Evolutionary conservation across 2,329 filamentous ascomycete species (phyloP), one percentile per base, ranked within the genome.

Genomic region (Fusarium vanettenii): DNA sequence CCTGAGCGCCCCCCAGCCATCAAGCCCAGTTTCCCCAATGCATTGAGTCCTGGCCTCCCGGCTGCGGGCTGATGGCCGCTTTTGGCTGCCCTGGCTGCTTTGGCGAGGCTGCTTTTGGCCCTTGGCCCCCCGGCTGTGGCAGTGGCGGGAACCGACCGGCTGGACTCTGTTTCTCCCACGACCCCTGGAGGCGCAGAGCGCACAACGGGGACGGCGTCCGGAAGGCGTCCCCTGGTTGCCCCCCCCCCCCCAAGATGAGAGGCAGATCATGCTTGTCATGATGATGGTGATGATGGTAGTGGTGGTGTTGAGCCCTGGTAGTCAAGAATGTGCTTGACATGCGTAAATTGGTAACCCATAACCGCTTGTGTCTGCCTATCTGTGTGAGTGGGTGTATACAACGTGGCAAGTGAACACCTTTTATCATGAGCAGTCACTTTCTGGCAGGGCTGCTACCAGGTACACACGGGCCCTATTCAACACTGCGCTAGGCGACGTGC

Each of bases 181-280:
- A 76, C 67, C 69, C 71, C 72, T 77, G 74, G 66, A 69, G 73
- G 76, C 76, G 71, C 70, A 67, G 70, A 73, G 64, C 57, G 70
- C 66, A 64, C 67, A 71, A 78, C 76, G 73, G 74, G 74, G 73
- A 73, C 69, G 76, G 74, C 75, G 73, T 57, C 74, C 70, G 73
- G 65, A 77, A 70, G 73, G 71, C 76, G 76, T 71, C 66, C 66
- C 71, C 71, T 75, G 66, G 63, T 60, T 41, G 56, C 50, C 48
- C 39, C 65, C 43, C 66, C 39, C 67, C 39, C 65, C 43, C 66
- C 39, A 67, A 62, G 57, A 65, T 60, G 45, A 63, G 67, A 39
- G 29, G 73, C 72, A 73, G 57, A 64, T 64, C 41, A 60, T 75
- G 60, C 72, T 75, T 70, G 66, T 75, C 72, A 70, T 70, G 59